These are phyloP conservation scores for Sarocladium kiliense DNA, from an alignment of 2,329 filamentous ascomycete species.

Conservation along the genomic window DNA sequence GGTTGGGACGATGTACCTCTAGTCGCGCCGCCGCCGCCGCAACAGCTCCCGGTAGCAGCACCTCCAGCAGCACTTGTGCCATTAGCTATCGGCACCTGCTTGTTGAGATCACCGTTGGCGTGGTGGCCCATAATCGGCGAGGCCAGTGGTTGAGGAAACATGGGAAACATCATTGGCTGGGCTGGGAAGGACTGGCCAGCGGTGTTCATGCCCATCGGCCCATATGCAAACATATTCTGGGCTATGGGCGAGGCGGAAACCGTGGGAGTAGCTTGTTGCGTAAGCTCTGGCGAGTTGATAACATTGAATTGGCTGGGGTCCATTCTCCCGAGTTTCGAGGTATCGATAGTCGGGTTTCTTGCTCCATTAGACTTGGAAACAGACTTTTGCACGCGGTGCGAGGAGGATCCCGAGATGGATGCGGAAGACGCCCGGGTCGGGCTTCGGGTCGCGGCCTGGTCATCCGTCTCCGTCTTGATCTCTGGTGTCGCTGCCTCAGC, in stretches of 20 bases:
- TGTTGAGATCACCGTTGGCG: slow-evolving; percentile 14
- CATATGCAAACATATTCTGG: slow-evolving; percentile 20
- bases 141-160: slow-evolving; percentile 25
- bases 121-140: slow-evolving; percentile 17
- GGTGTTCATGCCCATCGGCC: slow-evolving; percentile 22
- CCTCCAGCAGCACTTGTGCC: not conserved
- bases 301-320: slow-evolving; percentile 48
- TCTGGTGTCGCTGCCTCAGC: slow-evolving; percentile 15
- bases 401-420: slow-evolving; percentile 22
- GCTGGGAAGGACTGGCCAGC: slow-evolving; percentile 19
- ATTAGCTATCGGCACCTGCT: not conserved
- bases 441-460: slow-evolving; percentile 10
- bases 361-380: slow-evolving; percentile 25
- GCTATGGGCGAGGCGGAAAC: slow-evolving; percentile 15
- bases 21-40: slow-evolving; percentile 14
- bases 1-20: slow-evolving; percentile 9
- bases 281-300: slow-evolving; percentile 25
- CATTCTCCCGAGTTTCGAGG: slow-evolving; percentile 44
- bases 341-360: slow-evolving; percentile 47
- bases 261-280: slow-evolving; percentile 17
- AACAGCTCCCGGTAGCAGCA: slow-evolving; percentile 15
- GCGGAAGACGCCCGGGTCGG: slow-evolving; percentile 14
- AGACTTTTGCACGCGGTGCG: slow-evolving; percentile 39
- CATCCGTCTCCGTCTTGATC: slow-evolving; percentile 20
- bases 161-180: slow-evolving; percentile 23